These are phyloP conservation scores for Candida corydali DNA, from an alignment of 805 yeast species.

Conservation along the genomic window DNA sequence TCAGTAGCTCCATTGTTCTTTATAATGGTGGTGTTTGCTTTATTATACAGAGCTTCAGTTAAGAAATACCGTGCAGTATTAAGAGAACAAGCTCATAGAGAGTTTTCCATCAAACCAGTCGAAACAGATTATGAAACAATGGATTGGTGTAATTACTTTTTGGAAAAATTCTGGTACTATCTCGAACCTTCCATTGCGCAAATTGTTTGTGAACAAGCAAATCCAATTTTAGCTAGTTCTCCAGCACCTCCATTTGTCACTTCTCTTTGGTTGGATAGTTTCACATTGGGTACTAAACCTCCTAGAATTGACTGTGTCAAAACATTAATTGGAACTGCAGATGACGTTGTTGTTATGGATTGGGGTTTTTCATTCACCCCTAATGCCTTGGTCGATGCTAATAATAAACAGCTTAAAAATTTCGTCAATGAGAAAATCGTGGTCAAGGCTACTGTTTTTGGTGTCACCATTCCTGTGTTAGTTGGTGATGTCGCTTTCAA, in stretches of 20 bases:
- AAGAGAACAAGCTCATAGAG: conserved; percentile 82
- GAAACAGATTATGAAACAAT: conserved; percentile 89
- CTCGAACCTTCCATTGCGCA: conserved; percentile 87
- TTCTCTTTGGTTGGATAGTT: conserved; percentile 77
- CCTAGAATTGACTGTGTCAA: conserved; percentile 89
- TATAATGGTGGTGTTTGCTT: conserved; percentile 54
- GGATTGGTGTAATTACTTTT: conserved; percentile 91
- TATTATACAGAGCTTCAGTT: conserved; percentile 79
- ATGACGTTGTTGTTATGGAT: conserved; percentile 95
- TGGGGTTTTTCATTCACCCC: conserved; percentile 94
- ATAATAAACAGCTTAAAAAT: conserved; percentile 78
- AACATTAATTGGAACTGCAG: conserved; percentile 83
- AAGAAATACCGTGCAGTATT: conserved; percentile 71
- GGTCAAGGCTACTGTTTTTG: conserved; percentile 78
- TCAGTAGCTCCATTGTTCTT: conserved; percentile 79
- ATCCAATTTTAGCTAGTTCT: conserved; percentile 73
- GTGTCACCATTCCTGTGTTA: conserved; percentile 72
- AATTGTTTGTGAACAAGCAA: conserved; percentile 80
- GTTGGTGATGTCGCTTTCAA: conserved; percentile 77
- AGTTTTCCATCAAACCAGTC: conserved; percentile 71
- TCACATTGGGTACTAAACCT: conserved; percentile 93
- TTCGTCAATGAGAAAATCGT: conserved; percentile 78
- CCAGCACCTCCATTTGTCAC: conserved; percentile 82
- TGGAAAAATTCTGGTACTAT: conserved; percentile 88
- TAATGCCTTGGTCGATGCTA: conserved; percentile 79